Evolutionary conservation across 139 green algal genomes (phyloP).

Genomic region (Edaphochlamys debaryana): DNA sequence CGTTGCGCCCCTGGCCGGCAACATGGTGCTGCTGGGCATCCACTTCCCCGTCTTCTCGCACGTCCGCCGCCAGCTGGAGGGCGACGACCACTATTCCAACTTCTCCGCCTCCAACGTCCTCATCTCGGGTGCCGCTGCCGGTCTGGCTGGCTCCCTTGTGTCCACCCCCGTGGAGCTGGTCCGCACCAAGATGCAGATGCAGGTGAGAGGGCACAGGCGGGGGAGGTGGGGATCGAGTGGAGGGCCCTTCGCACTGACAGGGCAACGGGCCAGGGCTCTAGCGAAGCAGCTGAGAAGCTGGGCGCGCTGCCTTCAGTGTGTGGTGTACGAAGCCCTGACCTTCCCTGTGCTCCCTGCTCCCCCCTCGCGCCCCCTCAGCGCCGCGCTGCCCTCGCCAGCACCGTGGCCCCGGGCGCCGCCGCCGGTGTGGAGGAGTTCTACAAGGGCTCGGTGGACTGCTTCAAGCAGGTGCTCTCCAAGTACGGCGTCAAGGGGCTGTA

Average conservation of each 20-base stretch:
- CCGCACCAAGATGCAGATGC: constrained; percentile 52
- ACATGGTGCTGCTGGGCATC: constrained; percentile 54
- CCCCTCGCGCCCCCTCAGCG: not conserved
- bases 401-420: not conserved
- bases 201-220: not conserved
- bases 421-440: constrained; percentile 47
- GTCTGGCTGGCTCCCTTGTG: constrained; percentile 39
- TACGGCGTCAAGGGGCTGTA: constrained; percentile 58
- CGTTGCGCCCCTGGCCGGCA: constrained; percentile 41
- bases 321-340: too few species aligned
- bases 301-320: too few species aligned
- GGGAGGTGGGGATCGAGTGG: too few species aligned
- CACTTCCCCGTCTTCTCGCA: too few species aligned
- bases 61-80: too few species aligned
- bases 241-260: too few species aligned
- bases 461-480: constrained; percentile 51
- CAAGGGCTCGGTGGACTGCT: constrained; percentile 59
- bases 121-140: constrained; percentile 35
- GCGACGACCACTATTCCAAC: too few species aligned
- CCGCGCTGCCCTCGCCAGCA: constrained; percentile 5
- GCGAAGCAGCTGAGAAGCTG: too few species aligned
- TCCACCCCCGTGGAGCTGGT: constrained; percentile 42
- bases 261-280: too few species aligned
- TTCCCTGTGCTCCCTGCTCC: not conserved
- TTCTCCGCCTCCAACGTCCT: constrained; percentile 32